Base-by-base conservation (phyloP, 768 basidiomycete species). In the Mycena albidolilacea region DNA sequence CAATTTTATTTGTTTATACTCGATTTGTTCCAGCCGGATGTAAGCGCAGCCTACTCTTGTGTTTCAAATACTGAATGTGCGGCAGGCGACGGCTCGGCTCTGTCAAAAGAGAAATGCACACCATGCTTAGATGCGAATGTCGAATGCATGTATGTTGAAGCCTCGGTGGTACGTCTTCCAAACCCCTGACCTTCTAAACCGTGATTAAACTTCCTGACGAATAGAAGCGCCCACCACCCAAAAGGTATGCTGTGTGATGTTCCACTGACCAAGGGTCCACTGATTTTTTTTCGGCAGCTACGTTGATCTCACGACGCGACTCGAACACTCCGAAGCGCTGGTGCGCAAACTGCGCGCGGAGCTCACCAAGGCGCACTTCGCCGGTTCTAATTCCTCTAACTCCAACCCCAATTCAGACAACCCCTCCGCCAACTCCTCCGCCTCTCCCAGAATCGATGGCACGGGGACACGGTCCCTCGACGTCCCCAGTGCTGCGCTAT, bases 261-360 rank as follows among this genome's bases (percentile, higher is more conserved):
- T 19, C 19, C 11, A 48, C 3, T 50, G 48, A n/a, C 10, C n/a
- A n/a, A 50, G 17, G 5, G 14, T 17, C n/a, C 48, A 7, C 48
- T 50, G 48, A 50, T n/a, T 1, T 17, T n/a, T 5, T 6, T n/a
- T 50, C 5, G n/a, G 7, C 52, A 68, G 12, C 58, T 68, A 69
- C 46, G 21, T 68, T 21, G 67, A 69, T 10, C 61, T 69, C 15
- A 41, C 63, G 41, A 17, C 68, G 17, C 59, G 68, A 1, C 61
- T 69, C 7, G 68, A 62, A 41, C 41, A 55, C 7, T 62, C 68
- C 17, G 68, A 69, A 23, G 50, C 41, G 9, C 39, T 63, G 17
- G 50, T 69, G 1, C 39, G 60, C 15, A 60, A 69, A 5, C 61
- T 69, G 8, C 68, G 68, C 23, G 9, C 61, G 39, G 68, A 69